Conservation (phyloP, 495 filamentous ascomycete genomes). For the Aspergillus panamensis region DNA sequence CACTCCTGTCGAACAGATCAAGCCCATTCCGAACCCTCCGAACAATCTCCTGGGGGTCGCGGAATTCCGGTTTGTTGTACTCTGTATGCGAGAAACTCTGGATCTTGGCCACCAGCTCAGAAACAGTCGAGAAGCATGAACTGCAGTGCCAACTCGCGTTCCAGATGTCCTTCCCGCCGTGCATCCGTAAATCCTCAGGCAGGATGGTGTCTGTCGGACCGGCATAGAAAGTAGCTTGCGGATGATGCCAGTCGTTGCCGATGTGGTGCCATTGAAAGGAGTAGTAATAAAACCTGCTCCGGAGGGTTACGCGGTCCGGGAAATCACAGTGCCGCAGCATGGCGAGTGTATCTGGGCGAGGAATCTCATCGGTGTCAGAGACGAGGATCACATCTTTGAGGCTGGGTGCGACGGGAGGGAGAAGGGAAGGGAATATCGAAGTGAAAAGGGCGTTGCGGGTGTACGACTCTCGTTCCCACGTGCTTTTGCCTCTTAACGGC, state of each 20-base stretch:
- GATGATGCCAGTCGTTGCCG: slow-evolving; percentile 51
- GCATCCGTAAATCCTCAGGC: slow-evolving; percentile 47
- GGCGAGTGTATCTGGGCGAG: slow-evolving; percentile 42
- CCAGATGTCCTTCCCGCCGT: slow-evolving; percentile 32
- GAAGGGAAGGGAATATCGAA: neutral
- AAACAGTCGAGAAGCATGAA: slow-evolving; percentile 49
- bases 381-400: neutral
- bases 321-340: slow-evolving; percentile 48
- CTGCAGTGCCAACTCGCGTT: slow-evolving; percentile 56
- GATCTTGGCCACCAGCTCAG: slow-evolving; percentile 51
- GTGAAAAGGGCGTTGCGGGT: slow-evolving; percentile 5
- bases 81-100: slow-evolving; percentile 47
- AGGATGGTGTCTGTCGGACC: slow-evolving; percentile 42
- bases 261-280: slow-evolving; percentile 52
- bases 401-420: neutral
- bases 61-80: slow-evolving; percentile 41
- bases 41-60: slow-evolving; percentile 40
- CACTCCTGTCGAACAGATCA: slow-evolving; percentile 49
- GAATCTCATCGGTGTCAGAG: slow-evolving; percentile 50
- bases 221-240: slow-evolving; percentile 52
- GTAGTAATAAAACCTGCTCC: slow-evolving; percentile 54
- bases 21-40: slow-evolving; percentile 44
- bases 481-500: neutral
- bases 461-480: slow-evolving; percentile 5
- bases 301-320: slow-evolving; percentile 50